Percentiles rank a stretch among this genome's conserved stretches.
Conservation (phyloP, 2,329 filamentous ascomycete species). For the Sporothrix phasma region DNA sequence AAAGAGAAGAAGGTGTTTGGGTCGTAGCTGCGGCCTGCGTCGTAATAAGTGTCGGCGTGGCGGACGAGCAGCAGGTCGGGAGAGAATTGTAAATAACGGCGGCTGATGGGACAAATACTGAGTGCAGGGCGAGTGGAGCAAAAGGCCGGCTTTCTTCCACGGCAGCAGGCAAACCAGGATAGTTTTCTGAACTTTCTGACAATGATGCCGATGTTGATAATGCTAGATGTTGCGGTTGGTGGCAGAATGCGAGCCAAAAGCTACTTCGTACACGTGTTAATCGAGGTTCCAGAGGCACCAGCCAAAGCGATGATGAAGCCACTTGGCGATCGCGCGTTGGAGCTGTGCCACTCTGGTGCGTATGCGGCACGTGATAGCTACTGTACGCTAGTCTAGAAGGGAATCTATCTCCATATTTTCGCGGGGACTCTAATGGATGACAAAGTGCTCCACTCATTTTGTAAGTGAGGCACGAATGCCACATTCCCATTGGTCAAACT, state of each 20-base stretch:
- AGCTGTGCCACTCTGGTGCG: conserved; percentile 1
- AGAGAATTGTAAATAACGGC: background rate
- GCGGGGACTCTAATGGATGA: background rate
- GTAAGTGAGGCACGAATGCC: background rate
- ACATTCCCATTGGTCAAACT: background rate
- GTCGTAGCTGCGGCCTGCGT: background rate
- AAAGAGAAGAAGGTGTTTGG: background rate
- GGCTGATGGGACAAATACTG: background rate
- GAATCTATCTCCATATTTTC: background rate
- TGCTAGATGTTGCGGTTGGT: background rate
- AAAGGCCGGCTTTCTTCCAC: conserved; percentile 6
- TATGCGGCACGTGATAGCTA: conserved; percentile 12
- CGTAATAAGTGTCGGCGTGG: background rate
- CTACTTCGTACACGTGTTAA: background rate
- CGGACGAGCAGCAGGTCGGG: background rate
- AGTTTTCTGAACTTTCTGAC: background rate
- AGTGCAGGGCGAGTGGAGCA: background rate
- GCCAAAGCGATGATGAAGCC: conserved; percentile 10
- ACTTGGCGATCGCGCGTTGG: conserved; percentile 13
- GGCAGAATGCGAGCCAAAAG: background rate
- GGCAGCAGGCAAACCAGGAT: background rate
- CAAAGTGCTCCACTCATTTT: background rate
- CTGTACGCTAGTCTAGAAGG: background rate
- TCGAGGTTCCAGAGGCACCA: background rate
- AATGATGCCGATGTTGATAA: background rate